Conservation (phyloP, 805 yeast species). For the Dipodascus geniculatus region DNA sequence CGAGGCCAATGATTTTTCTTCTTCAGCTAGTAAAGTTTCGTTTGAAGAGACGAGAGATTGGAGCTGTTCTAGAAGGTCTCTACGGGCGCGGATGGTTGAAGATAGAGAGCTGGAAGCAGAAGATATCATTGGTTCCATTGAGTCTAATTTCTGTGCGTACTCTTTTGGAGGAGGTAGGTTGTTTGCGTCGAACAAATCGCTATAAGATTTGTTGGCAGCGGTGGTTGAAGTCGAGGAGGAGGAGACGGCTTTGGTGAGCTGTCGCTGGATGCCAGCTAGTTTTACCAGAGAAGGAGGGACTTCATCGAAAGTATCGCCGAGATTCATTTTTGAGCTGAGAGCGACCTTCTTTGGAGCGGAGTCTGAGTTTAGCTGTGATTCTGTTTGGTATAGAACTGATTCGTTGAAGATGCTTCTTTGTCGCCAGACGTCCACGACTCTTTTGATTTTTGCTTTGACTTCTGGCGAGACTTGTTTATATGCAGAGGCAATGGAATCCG, state of each 20-base stretch:
- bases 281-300: not conserved
- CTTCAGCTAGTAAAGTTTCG: slow-evolving; percentile 17
- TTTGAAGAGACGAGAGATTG: slow-evolving; percentile 19
- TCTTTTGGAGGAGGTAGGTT: slow-evolving; percentile 26
- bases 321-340: not conserved
- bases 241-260: not conserved
- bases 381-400: slow-evolving; percentile 24
- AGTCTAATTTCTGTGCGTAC: slow-evolving; percentile 19
- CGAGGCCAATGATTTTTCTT: slow-evolving; percentile 19
- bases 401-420: slow-evolving; percentile 42
- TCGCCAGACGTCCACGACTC: slow-evolving; percentile 57
- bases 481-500: slow-evolving; percentile 27
- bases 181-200: slow-evolving; percentile 17
- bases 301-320: not conserved
- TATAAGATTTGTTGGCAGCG: slow-evolving; percentile 9
- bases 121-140: slow-evolving; percentile 16
- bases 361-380: slow-evolving; percentile 12
- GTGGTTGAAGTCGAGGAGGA: slow-evolving; percentile 5
- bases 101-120: slow-evolving; percentile 20
- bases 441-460: slow-evolving; percentile 39
- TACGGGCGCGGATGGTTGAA: slow-evolving; percentile 17
- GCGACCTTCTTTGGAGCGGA: not conserved
- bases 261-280: slow-evolving; percentile 1
- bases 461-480: slow-evolving; percentile 29
- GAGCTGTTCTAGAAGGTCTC: slow-evolving; percentile 20